phyloP scores from a whole-genome alignment of 2,329 filamentous ascomycete genomes.

The Apiospora hydei region DNA sequence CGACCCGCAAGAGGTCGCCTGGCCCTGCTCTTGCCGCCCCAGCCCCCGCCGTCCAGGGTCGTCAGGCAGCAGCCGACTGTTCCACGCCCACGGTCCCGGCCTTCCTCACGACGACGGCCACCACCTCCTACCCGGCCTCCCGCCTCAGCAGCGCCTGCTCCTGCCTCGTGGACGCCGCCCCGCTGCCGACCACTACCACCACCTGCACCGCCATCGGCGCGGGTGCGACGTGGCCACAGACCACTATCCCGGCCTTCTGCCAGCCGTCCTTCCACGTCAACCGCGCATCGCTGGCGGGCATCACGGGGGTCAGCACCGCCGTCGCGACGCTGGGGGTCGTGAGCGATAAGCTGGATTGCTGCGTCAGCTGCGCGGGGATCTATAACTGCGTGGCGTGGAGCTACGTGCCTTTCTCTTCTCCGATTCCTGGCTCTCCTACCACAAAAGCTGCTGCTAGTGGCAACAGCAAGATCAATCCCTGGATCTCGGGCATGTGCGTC shows the following conservation, averaged over 20 bases:
- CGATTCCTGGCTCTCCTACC: too few relatives aligned
- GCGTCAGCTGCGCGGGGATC: conserved; percentile 19
- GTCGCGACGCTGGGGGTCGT: neutral
- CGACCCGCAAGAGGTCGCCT: neutral
- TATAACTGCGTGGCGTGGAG: conserved; percentile 22
- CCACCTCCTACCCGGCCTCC: neutral
- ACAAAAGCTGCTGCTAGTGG: too few relatives aligned
- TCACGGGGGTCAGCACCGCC: neutral
- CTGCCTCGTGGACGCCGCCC: neutral
- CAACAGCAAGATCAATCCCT: conserved; percentile 2
- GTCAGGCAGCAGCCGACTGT: neutral
- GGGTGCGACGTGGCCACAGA: neutral
- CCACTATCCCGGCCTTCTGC: conserved; percentile 19
- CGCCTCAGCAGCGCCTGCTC: conserved; percentile 21
- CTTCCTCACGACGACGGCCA: conserved; percentile 8
- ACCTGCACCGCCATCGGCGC: conserved; percentile 3
- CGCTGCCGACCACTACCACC: neutral
- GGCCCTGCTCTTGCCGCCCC: neutral
- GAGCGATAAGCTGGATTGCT: conserved; percentile 19
- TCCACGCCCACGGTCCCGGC: neutral
- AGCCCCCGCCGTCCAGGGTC: neutral
- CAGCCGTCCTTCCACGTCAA: conserved; percentile 16
- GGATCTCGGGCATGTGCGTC: conserved; percentile 11
- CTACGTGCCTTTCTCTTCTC: conserved; percentile 1
- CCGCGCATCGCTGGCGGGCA: neutral